Evolutionary conservation across 2,329 filamentous ascomycete genomes (phyloP).

Genomic region (Neopestalotiopsis sp.): DNA sequence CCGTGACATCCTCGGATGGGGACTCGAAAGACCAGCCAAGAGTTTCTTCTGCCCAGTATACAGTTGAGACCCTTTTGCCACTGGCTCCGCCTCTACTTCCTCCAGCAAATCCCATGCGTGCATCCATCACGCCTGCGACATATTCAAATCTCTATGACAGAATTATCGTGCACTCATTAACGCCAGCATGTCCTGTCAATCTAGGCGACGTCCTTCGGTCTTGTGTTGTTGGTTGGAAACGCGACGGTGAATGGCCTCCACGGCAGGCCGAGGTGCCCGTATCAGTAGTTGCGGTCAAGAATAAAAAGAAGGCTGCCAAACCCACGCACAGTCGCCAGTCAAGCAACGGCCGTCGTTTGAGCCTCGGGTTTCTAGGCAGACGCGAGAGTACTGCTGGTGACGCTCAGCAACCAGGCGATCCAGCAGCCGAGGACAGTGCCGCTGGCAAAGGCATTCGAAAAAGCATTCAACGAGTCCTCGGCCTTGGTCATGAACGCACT

Average conservation of each 20-base stretch:
- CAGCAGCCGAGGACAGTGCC: constrained; percentile 20
- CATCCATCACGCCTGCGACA: constrained; percentile 73
- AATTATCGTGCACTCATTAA: constrained; percentile 79
- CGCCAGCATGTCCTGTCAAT: constrained; percentile 88
- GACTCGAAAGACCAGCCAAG: constrained; percentile 44
- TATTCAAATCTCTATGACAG: constrained; percentile 91
- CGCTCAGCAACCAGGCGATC: constrained; percentile 17
- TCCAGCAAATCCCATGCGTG: constrained; percentile 75
- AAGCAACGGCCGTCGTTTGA: constrained; percentile 48
- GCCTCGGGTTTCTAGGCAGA: constrained; percentile 52
- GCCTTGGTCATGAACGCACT: constrained; percentile 35
- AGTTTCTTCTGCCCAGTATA: constrained; percentile 46
- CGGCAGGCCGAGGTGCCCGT: constrained; percentile 54
- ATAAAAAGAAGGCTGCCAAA: constrained; percentile 43
- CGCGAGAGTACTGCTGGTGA: constrained; percentile 34
- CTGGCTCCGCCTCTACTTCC: constrained; percentile 77
- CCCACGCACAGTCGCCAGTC: constrained; percentile 28
- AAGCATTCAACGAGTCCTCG: constrained; percentile 42
- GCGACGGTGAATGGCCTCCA: constrained; percentile 92
- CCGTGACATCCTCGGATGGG: constrained; percentile 48
- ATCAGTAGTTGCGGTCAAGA: constrained; percentile 39
- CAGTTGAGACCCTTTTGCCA: constrained; percentile 71
- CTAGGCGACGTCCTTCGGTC: constrained; percentile 79
- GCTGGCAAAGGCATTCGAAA: constrained; percentile 36
- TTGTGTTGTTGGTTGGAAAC: constrained; percentile 90